These are phyloP conservation scores for Penicillium ochrochloron DNA, from an alignment of 495 filamentous ascomycete genomes.

Conservation along the genomic window DNA sequence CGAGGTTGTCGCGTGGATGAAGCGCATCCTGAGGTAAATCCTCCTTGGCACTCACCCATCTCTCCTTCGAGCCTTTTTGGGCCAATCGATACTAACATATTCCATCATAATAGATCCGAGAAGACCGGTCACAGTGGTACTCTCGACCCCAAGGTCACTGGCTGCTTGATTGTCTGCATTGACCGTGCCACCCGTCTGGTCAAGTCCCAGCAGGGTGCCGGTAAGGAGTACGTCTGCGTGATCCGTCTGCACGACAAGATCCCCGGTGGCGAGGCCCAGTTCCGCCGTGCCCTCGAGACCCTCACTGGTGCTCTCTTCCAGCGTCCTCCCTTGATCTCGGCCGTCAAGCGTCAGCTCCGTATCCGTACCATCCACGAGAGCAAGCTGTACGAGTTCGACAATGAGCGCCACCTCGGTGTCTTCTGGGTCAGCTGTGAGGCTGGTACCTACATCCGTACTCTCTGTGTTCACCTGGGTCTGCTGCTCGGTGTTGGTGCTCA, in stretches of 20 bases:
- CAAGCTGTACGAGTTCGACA: conserved; percentile 95
- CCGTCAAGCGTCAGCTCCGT: conserved; percentile 96
- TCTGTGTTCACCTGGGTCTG: conserved; percentile 94
- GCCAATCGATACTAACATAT: conserved; percentile 26
- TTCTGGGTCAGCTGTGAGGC: conserved; percentile 99
- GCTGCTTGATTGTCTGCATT: conserved; percentile 93
- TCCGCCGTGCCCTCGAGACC: conserved; percentile 88
- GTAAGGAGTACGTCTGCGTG: conserved; percentile 87
- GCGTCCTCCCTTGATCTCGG: conserved; percentile 93
- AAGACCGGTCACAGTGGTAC: conserved; percentile 98
- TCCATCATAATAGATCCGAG: conserved; percentile 65
- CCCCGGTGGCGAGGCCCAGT: conserved; percentile 86
- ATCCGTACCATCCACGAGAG: conserved; percentile 96
- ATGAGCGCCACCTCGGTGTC: conserved; percentile 94
- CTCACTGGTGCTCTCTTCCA: conserved; percentile 97
- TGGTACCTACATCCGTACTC: conserved; percentile 96
- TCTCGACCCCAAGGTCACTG: conserved; percentile 91
- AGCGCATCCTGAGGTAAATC: conserved; percentile 86
- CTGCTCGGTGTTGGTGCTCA: conserved; percentile 93
- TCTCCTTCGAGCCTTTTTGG: neutral
- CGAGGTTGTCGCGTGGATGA: conserved; percentile 98
- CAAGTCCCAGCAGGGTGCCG: conserved; percentile 97
- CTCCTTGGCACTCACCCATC: neutral
- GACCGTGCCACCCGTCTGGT: conserved; percentile 95
- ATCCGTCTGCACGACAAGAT: conserved; percentile 92